Evolutionary conservation across 2,329 filamentous ascomycete genomes (phyloP), one percentile per base, ranked within the genome.

Genomic region (Cephalotrichum gorgonifer): DNA sequence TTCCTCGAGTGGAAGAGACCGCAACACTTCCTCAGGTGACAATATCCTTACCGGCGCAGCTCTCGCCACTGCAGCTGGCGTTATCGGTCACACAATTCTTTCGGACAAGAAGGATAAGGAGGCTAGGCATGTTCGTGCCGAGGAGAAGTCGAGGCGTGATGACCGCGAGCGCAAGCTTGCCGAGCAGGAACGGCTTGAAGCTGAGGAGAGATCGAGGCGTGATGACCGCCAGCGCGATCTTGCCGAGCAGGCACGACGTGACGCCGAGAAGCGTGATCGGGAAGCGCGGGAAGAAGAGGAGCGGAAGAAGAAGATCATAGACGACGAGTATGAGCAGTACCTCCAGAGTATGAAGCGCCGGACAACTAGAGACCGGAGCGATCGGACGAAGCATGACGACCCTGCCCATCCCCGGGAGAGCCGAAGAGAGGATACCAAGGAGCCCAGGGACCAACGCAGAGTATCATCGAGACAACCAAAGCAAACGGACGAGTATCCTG

Each of bases 1-100:
- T 5, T 39, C 33, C 11, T 43, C 48, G 22, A 22, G 30, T 39
- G 35, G 17, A 39, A 39, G 17, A 9, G 17, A 39, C 17, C 35
- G 35, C 7, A 17, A 39, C 7, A 39, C 35, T 17, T 39, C 35
- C 6, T 39, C 35, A 20, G 35, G 35, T 33, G 63, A 64, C 9
- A 68, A 62, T 53, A 63, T 61, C 25, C 60, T 73, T 48, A 65
- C 64, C n/a, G 64, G 68, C 55, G 64, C 67, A 44, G 72, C 72
- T n/a, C 65, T 72, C 14, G 65, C 72, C 39, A 71, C 71, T 27
- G 75, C 71, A 23, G 72, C 72, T 4, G 72, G 71, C 9, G 63
- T 74, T 20, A 73, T 73, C 14, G 73, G 71, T 5, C 58, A 26
- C 14, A 44, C 44, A 7, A 43, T 44, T 17, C 20, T 50, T 14